phyloP scores from a whole-genome alignment of 2,329 filamentous ascomycete genomes.

The Cyphellophora europaea region DNA sequence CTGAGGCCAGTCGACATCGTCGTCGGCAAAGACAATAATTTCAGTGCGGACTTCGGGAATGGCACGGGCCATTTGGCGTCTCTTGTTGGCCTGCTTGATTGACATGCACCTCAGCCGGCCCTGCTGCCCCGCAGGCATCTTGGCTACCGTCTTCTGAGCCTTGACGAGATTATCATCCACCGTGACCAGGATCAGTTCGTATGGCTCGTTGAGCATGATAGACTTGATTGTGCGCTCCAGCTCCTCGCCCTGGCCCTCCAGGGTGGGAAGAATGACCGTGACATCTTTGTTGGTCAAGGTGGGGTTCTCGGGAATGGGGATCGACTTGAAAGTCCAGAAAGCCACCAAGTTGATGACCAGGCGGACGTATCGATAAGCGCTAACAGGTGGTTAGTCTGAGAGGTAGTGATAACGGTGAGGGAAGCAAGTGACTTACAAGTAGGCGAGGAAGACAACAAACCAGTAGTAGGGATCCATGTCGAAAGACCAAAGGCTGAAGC shows the following conservation, averaged over 20 bases:
- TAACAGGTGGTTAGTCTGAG: conserved; percentile 33
- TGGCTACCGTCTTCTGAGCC: conserved; percentile 51
- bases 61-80: conserved; percentile 83
- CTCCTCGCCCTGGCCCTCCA: conserved; percentile 78
- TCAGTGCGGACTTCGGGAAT: conserved; percentile 74
- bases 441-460: conserved; percentile 26
- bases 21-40: conserved; percentile 88
- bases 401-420: conserved; percentile 1
- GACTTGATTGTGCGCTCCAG: conserved; percentile 66
- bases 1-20: conserved; percentile 86
- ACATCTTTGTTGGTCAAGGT: conserved; percentile 72
- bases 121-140: conserved; percentile 33
- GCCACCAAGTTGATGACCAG: conserved; percentile 76
- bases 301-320: conserved; percentile 73
- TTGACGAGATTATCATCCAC: conserved; percentile 68
- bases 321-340: conserved; percentile 80
- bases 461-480: too few species aligned
- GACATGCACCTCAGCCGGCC: conserved; percentile 28
- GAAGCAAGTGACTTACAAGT: conserved; percentile 27
- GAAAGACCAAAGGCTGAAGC: too few species aligned
- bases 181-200: conserved; percentile 74
- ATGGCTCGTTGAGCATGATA: conserved; percentile 45
- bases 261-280: conserved; percentile 87
- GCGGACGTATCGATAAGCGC: conserved; percentile 79
- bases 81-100: conserved; percentile 85